A percentile compares a stretch with the other conserved stretches of the same genome.
Evolutionary conservation across 305 asterid genomes (phyloP).

Genomic region (Rubia balearica): DNA sequence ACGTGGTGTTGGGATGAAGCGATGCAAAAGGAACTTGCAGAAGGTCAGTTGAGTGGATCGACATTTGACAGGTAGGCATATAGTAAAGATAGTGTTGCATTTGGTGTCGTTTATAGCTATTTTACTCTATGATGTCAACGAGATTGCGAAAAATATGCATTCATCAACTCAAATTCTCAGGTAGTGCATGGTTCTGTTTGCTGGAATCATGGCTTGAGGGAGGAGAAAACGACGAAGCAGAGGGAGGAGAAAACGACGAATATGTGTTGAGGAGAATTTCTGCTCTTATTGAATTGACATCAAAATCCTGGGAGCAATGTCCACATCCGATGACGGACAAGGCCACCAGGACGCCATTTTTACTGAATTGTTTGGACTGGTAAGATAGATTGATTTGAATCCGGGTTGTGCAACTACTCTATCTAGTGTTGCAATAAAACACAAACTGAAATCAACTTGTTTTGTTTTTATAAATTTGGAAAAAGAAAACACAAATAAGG

Average conservation of each 20-base stretch:
- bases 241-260: slow-evolving; percentile 97
- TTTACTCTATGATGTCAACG: background rate
- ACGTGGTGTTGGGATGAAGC: slow-evolving; percentile 98
- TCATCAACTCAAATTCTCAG: slow-evolving; percentile 33
- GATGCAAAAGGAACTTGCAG: slow-evolving; percentile 78
- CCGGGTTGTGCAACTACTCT: too few relatives aligned
- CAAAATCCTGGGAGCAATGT: too few relatives aligned
- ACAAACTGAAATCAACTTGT: too few relatives aligned
- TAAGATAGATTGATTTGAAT: too few relatives aligned
- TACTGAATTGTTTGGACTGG: too few relatives aligned
- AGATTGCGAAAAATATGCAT: background rate
- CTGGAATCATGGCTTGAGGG: slow-evolving; percentile 95
- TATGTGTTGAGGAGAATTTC: slow-evolving; percentile 73
- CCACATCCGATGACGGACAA: too few relatives aligned
- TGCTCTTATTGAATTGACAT: slow-evolving; percentile 69
- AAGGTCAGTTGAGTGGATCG: slow-evolving; percentile 79
- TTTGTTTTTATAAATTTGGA: too few relatives aligned
- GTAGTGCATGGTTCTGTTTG: slow-evolving; percentile 97
- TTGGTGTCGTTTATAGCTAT: background rate
- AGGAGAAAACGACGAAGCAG: slow-evolving; percentile 81
- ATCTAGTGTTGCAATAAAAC: too few relatives aligned
- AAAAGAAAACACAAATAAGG: too few relatives aligned
- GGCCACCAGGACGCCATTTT: too few relatives aligned
- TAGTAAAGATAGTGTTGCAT: slow-evolving; percentile 5
- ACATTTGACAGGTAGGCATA: slow-evolving; percentile 74